Evolutionary conservation across 2,329 filamentous ascomycete genomes (phyloP), one percentile per base, ranked within the genome.

Genomic region (Fusarium verticillioides): DNA sequence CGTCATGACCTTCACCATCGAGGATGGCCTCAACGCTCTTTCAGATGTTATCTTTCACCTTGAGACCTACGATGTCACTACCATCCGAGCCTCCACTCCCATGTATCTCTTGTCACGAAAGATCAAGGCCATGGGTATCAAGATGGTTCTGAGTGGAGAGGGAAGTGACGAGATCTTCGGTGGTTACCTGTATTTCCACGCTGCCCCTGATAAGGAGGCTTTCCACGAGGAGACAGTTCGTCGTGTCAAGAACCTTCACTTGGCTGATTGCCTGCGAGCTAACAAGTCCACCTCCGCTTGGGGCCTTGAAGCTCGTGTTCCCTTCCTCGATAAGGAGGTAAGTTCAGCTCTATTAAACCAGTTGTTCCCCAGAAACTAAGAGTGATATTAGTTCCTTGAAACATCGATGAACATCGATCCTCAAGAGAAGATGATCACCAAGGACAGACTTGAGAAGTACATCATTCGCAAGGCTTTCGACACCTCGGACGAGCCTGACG

Each of bases 271-370:
- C 84, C 88, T 99, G 79, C 92, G 96, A 78, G 96, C 96, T 83
- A 99, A 99, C 93, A 99, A 99, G 88, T 98, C 96, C 42, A 99
- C 96, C 23, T 95, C 94, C 11, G 96, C 96, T 9, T 99, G 96
- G 96, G 96, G 96, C 80, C 90, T 99, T 39, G 96, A 99, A 86
- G 96, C 97, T 47, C 95, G 96, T 81, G 96, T 99, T 70, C 96
- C 96, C 7, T 99, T 99, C 90, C 86, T 99, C 72, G 96, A 99
- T 86, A 98, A 98, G 88, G 86, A 94, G 85, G 89, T 91, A 79
- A 80, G 71, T 62, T 57, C n/a, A 34, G 19, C 13, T n/a, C 44
- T 23, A 28, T 15, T 39, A 26, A 8, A 28, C 15, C 19, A n/a
- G 18, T 23, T 21, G 15, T 42, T 21, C 8, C 36, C 46, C 23